Evolutionary conservation across 164 flowering plant species (phyloP).

Genomic region (Chimonanthus praecox): DNA sequence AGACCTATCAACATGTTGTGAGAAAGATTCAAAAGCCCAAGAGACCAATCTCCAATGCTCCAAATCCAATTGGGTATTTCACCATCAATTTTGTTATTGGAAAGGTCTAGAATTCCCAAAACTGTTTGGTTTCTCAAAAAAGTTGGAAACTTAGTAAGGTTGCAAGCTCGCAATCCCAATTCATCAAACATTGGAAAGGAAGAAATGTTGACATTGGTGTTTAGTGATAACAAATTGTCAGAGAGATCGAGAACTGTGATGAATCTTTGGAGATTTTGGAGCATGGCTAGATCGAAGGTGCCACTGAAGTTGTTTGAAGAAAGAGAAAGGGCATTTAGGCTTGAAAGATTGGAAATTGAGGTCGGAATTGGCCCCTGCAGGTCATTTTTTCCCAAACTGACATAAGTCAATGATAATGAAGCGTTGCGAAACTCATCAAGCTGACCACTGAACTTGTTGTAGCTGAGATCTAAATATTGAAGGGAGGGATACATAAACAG

Average conservation of each 20-base stretch:
- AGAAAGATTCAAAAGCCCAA: background rate
- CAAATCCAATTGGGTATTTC: conserved; percentile 34
- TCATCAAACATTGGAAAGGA: too few species aligned
- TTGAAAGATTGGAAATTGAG: conserved; percentile 16
- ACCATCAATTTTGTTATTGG: conserved; percentile 32
- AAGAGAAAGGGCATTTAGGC: conserved; percentile 15
- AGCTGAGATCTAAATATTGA: conserved; percentile 16
- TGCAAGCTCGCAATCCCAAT: conserved; percentile 40
- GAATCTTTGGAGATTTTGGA: conserved; percentile 10
- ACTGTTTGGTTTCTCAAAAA: conserved; percentile 25
- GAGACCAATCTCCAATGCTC: background rate
- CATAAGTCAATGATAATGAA: conserved; percentile 9
- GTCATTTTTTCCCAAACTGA: conserved; percentile 17
- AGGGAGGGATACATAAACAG: conserved; percentile 32
- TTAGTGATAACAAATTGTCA: conserved; percentile 13
- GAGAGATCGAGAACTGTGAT: conserved; percentile 29
- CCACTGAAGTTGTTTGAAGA: conserved; percentile 31
- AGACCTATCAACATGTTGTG: background rate
- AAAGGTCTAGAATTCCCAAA: conserved; percentile 33
- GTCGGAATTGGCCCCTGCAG: conserved; percentile 28
- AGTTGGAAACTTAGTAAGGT: conserved; percentile 21
- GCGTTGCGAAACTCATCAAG: conserved; percentile 13
- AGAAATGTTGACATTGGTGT: background rate
- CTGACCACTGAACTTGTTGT: conserved; percentile 29
- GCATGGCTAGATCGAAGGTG: background rate